A percentile compares a stretch with the other conserved stretches of the same genome.
Evolutionary conservation across 345 rosid species (phyloP).

Genomic region (Brassica nigra): DNA sequence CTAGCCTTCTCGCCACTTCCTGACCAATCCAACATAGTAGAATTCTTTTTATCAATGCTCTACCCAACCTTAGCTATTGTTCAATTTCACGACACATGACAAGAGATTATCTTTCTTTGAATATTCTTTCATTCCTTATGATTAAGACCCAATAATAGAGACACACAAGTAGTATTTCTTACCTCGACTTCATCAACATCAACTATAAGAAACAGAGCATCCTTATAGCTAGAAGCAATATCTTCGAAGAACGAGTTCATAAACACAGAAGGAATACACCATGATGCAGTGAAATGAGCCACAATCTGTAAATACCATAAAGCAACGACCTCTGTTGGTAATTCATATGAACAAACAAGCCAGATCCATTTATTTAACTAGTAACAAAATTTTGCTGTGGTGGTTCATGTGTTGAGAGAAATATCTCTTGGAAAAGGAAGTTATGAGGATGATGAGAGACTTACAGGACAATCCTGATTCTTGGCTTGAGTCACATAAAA

Average conservation of each 20-base stretch:
- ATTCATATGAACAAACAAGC: background rate
- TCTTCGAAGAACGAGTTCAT: conserved; percentile 83
- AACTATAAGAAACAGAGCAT: conserved; percentile 71
- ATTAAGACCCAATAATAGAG: background rate
- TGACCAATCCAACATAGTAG: conserved; percentile 33
- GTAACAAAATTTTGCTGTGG: background rate
- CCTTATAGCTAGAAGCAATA: conserved; percentile 58
- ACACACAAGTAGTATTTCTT: background rate
- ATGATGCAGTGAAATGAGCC: conserved; percentile 86
- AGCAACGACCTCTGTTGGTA: background rate
- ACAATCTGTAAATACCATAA: conserved; percentile 52
- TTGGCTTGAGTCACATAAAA: conserved; percentile 60
- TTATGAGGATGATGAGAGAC: conserved; percentile 24
- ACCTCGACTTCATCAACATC: conserved; percentile 96
- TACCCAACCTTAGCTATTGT: background rate
- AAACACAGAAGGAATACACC: conserved; percentile 93
- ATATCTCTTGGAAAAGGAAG: background rate
- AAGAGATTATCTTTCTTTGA: background rate
- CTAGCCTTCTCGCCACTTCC: conserved; percentile 76
- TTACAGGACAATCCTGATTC: conserved; percentile 66
- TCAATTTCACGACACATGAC: background rate
- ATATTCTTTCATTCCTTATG: background rate
- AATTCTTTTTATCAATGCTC: background rate
- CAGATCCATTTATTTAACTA: background rate
- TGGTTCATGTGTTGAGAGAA: conserved; percentile 14